Percentiles rank a stretch among this genome's conserved stretches.
Evolutionary conservation across 768 basidiomycete genomes (phyloP).

Genomic region (Lactifluus echinatus): DNA sequence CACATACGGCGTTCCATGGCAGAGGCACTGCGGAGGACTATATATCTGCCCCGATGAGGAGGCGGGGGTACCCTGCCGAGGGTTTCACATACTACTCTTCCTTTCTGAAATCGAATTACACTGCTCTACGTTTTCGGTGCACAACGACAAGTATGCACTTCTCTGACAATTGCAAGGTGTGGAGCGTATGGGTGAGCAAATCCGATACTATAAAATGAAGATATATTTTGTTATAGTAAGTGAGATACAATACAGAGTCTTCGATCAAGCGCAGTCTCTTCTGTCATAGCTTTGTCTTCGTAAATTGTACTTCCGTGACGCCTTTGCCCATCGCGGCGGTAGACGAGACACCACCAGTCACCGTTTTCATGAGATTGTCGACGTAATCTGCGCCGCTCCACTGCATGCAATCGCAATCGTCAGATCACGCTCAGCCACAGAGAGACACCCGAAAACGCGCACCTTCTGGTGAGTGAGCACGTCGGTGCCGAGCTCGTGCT

Average conservation of each 20-base stretch:
- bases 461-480: constrained; percentile 97
- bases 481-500: constrained; percentile 89
- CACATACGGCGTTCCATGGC: no score
- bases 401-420: constrained; percentile 36
- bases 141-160: no score
- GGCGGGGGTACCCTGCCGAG: no score
- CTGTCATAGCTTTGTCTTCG: constrained; percentile 35
- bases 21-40: no score
- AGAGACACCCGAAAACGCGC: constrained; percentile 20
- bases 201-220: neutral
- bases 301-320: constrained; percentile 87
- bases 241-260: neutral
- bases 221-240: neutral
- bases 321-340: constrained; percentile 99
- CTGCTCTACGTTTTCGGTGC: no score
- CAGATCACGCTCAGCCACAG: no score
- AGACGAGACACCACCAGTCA: constrained; percentile 94
- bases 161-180: no score
- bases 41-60: no score
- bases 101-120: no score
- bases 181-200: neutral
- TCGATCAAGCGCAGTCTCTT: neutral
- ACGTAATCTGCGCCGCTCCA: constrained; percentile 96
- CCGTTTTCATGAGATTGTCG: constrained; percentile 86
- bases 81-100: no score